Evolutionary conservation across 2,329 filamentous ascomycete species (phyloP).

Genomic region (Alternaria sp.): DNA sequence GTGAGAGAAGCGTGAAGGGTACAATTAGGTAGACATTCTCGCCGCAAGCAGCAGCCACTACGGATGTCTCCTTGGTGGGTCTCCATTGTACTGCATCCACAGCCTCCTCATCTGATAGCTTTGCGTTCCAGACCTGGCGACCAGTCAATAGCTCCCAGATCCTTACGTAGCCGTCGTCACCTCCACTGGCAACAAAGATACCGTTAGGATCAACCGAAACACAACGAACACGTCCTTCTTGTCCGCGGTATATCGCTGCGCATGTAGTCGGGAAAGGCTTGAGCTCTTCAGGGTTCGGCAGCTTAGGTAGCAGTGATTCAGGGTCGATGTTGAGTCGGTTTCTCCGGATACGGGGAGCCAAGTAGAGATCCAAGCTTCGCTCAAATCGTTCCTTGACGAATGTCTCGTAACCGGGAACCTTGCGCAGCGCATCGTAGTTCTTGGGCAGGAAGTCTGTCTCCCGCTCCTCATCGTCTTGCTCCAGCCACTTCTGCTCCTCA

Average conservation of each 20-base stretch:
- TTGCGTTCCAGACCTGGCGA: constrained; percentile 84
- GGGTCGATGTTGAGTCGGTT: constrained; percentile 98
- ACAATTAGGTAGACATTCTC: constrained; percentile 87
- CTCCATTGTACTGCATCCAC: constrained; percentile 91
- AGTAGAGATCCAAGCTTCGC: constrained; percentile 90
- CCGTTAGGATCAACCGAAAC: constrained; percentile 86
- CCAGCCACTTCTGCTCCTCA: constrained; percentile 85
- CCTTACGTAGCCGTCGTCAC: constrained; percentile 90
- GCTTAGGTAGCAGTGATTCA: constrained; percentile 86
- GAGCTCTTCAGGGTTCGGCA: constrained; percentile 90
- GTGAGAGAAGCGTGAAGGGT: constrained; percentile 69
- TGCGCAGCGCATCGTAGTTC: constrained; percentile 82
- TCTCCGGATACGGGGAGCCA: constrained; percentile 88
- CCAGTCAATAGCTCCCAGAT: constrained; percentile 89
- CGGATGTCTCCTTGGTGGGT: constrained; percentile 77
- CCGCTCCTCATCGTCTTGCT: constrained; percentile 85
- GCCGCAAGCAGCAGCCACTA: constrained; percentile 83
- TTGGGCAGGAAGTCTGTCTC: constrained; percentile 87
- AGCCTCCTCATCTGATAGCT: constrained; percentile 76
- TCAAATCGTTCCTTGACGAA: constrained; percentile 98
- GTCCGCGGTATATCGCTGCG: constrained; percentile 84
- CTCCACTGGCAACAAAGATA: constrained; percentile 85
- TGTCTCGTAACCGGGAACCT: constrained; percentile 87
- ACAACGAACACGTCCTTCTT: constrained; percentile 85
- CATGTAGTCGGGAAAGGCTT: constrained; percentile 93